Base-by-base conservation (phyloP, 2,329 filamentous ascomycete genomes). In the Colletotrichum aenigma region DNA sequence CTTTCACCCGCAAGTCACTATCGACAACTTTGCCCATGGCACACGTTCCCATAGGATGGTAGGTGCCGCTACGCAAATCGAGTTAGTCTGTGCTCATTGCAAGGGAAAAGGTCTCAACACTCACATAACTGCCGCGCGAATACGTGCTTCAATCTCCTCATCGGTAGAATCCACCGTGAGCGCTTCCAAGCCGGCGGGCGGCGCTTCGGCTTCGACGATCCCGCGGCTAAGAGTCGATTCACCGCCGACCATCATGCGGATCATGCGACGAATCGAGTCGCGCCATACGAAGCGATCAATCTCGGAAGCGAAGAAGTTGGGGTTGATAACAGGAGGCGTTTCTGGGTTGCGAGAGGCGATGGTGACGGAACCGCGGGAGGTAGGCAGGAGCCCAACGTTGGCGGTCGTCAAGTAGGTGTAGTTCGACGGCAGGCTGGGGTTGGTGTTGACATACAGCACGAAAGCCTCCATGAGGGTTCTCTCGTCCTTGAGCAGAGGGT, bases 1-100 rank as follows among this genome's bases (percentile, higher is more conserved):
- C 84, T 43, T 84, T 83, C 15, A 87, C 85, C 13, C 79, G 79
- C 48, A 86, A 77, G 18, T 83, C 80, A 0, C 78, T 75, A 65
- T 86, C 83, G 12, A 72, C 70, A 16, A 72, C 64, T 30, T 83
- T 85, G 34, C 85, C 56, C 26, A 61, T 61, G 16, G 26, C 56
- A 61, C 56, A 61, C 10, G 56, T 30, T 21, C 18, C 56, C 56
- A 61, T 61, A 0, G 56, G 56, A 2, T 61, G 56, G 6, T 61
- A 61, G 0, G 56, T 61, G 2, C 26, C 56, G 56, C 56, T 61
- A 61, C 16, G 1, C 16, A 2, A 2, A 4, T 3, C 0, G 55
- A 26, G 24, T 58, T 58, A 58, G 24, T 28, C 26, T 24, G n/a
- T 21, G 21, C 21, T 26, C 26, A 18, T 28, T 2, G 12, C 26